These are phyloP conservation scores for Echites panduratus DNA, from an alignment of 257 asterid genomes.

Conservation along the genomic window DNA sequence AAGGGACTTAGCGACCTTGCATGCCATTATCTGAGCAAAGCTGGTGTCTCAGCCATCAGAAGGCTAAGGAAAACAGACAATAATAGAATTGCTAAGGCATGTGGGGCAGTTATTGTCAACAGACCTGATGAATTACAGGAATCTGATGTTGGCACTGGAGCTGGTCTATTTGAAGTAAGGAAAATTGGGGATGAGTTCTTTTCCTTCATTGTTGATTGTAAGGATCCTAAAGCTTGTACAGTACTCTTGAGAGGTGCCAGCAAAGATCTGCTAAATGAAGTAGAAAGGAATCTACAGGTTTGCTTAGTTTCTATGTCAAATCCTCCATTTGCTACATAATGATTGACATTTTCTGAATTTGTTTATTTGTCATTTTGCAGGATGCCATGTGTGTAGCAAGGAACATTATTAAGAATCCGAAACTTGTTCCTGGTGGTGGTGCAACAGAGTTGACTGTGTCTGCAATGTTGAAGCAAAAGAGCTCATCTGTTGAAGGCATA, in stretches of 20 bases:
- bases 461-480: conserved; percentile 78
- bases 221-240: conserved; percentile 94
- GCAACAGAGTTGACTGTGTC: conserved; percentile 96
- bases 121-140: conserved; percentile 96
- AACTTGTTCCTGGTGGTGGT: conserved; percentile 98
- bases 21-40: conserved; percentile 85
- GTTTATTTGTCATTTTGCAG: conserved; percentile 31
- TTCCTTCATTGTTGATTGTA: conserved; percentile 77
- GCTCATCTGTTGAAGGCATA: conserved; percentile 85
- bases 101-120: conserved; percentile 94
- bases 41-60: conserved; percentile 95
- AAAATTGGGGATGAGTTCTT: conserved; percentile 95
- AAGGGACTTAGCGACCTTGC: conserved; percentile 92
- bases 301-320: conserved; percentile 6
- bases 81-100: conserved; percentile 93
- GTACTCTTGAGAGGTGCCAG: conserved; percentile 93
- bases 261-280: conserved; percentile 96
- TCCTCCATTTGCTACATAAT: not conserved
- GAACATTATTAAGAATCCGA: conserved; percentile 85
- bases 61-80: conserved; percentile 86
- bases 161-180: conserved; percentile 87
- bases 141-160: conserved; percentile 93
- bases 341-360: conserved; percentile 12
- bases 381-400: conserved; percentile 98
- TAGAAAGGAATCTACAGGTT: conserved; percentile 95